Evolutionary conservation across 75 land plant genomes (phyloP), one percentile per base, ranked within the genome.

Genomic region (Adiantum capillusveneris): DNA sequence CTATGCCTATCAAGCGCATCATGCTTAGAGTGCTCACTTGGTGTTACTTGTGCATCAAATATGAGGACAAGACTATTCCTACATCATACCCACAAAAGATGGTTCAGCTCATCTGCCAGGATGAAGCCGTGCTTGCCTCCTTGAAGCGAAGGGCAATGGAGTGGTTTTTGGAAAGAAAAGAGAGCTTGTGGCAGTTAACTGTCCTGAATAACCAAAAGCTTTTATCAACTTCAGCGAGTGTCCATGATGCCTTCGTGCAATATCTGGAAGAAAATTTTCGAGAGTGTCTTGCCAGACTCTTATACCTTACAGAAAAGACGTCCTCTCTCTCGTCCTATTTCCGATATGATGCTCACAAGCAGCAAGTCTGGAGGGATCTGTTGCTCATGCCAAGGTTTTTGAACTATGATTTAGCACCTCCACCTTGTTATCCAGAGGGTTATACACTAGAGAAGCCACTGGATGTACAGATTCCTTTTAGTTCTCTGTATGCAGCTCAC

Each of bases 31-130:
- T 46, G 48, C 50, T 66, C 14, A 66, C 60, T 14, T 66, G 68
- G 68, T 56, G 68, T 54, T 66, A 56, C n/a, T 44, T 66, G 29
- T 66, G 68, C 50, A 66, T 66, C 6, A 56, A 66, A 46, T 66
- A 56, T 44, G 59, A 58, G 0, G 44, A 54, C 11, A 16, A 25
- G 31, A 34, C 18, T 29, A 19, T 56, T 30, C 13, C 68, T 11
- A 51, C 51, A 29, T 25, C 30, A 25, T 66, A 66, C 26, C 44
- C 50, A 31, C 68, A 66, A 46, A 31, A 66, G 19, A 57, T 44
- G 60, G 59, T 66, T 19, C 60, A 43, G 29, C 37, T 29, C 29
- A 66, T 66, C 2, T 66, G 68, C 25, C 30, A 42, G 34, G 68
- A 66, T 31, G 28, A 28, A 29, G 30, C 57, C 7, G 36, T 66